Evolutionary conservation across 257 asterid genomes (phyloP).

Genomic region (Linaria vulgaris): DNA sequence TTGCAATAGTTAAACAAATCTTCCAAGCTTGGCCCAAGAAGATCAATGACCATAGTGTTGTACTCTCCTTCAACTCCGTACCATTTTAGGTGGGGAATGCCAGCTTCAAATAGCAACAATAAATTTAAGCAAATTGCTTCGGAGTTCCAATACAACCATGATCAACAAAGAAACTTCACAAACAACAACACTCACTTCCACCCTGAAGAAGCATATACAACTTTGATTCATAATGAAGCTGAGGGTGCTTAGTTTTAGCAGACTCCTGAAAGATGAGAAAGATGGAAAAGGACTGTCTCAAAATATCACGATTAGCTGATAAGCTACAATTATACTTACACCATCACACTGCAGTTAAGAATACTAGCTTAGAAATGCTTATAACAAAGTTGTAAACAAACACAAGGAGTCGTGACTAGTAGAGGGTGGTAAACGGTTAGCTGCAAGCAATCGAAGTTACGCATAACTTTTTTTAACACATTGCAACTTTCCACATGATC

Average conservation of each 20-base stretch:
- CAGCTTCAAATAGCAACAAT: conserved; percentile 51
- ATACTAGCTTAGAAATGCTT: too few relatives aligned
- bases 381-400: too few relatives aligned
- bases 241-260: conserved; percentile 87
- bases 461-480: too few relatives aligned
- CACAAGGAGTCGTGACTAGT: too few relatives aligned
- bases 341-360: neutral
- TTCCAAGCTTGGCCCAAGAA: conserved; percentile 88
- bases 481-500: too few relatives aligned
- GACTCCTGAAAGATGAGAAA: conserved; percentile 51
- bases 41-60: conserved; percentile 88
- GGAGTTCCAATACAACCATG: conserved; percentile 9
- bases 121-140: conserved; percentile 14
- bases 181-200: conserved; percentile 61
- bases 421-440: too few relatives aligned
- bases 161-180: conserved; percentile 1
- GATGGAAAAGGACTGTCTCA: neutral
- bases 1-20: conserved; percentile 85
- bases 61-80: conserved; percentile 88
- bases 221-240: conserved; percentile 90
- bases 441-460: too few relatives aligned
- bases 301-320: too few relatives aligned
- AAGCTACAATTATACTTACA: too few relatives aligned
- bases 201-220: conserved; percentile 89
- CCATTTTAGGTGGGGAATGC: conserved; percentile 84